Conservation (phyloP, 352 stramenopile genomes). For the Pythium brassicae region DNA sequence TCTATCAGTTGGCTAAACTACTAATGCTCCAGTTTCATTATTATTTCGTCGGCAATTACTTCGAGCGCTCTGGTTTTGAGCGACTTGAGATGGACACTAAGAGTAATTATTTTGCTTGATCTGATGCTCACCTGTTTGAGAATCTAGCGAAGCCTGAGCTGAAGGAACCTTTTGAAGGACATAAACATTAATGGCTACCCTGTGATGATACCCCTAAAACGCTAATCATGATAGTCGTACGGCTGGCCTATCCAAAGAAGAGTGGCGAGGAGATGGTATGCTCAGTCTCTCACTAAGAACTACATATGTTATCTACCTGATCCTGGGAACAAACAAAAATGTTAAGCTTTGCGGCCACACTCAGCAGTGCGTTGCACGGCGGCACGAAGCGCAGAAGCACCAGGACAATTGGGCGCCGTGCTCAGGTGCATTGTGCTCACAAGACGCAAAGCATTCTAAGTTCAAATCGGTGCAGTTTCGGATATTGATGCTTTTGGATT, state of each 20-base stretch:
- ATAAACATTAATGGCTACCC: slow-evolving; percentile 21
- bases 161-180: slow-evolving; percentile 9
- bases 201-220: background rate
- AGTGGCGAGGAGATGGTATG: slow-evolving; percentile 18
- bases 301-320: slow-evolving; percentile 15
- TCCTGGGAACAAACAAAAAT: slow-evolving; percentile 9
- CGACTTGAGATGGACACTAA: slow-evolving; percentile 16
- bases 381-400: too few species aligned
- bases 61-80: slow-evolving; percentile 14
- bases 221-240: slow-evolving; percentile 9
- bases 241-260: slow-evolving; percentile 21
- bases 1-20: slow-evolving; percentile 15
- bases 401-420: too few species aligned
- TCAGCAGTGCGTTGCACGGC: too few species aligned
- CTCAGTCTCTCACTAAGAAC: slow-evolving; percentile 18
- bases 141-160: slow-evolving; percentile 16
- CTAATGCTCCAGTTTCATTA: slow-evolving; percentile 17
- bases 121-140: slow-evolving; percentile 12
- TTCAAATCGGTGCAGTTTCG: too few species aligned
- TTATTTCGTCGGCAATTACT: slow-evolving; percentile 10
- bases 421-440: too few species aligned
- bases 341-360: background rate
- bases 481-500: too few species aligned
- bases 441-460: too few species aligned
- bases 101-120: slow-evolving; percentile 10